Conservation (phyloP, 2,329 filamentous ascomycete genomes). For the Aureobasidium sp. region DNA sequence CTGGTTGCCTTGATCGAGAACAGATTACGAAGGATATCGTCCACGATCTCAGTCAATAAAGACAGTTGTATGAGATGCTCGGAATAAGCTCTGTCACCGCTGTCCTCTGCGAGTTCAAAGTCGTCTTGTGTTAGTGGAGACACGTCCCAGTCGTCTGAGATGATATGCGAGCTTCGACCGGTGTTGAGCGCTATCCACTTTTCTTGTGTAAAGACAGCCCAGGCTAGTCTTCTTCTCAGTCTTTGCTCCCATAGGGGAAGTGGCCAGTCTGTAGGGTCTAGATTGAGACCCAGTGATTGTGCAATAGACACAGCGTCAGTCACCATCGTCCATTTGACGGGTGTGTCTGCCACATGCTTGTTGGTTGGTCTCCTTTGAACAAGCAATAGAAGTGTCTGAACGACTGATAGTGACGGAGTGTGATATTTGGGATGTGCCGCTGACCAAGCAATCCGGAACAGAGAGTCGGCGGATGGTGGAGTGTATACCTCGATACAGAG, state of each 20-base stretch:
- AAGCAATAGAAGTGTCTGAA: conserved; percentile 27
- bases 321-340: conserved; percentile 29
- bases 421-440: conserved; percentile 25
- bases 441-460: conserved; percentile 27
- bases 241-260: conserved; percentile 57
- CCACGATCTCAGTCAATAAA: conserved; percentile 43
- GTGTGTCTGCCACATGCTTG: conserved; percentile 27
- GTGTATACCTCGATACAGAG: conserved; percentile 29
- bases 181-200: conserved; percentile 53
- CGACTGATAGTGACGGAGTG: conserved; percentile 25
- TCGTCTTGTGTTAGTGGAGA: conserved; percentile 37
- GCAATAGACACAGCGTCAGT: conserved; percentile 42
- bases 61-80: conserved; percentile 45
- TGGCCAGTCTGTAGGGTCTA: conserved; percentile 55
- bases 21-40: conserved; percentile 40
- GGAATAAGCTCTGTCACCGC: conserved; percentile 8
- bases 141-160: conserved; percentile 48
- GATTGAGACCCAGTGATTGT: conserved; percentile 51
- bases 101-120: conserved; percentile 29
- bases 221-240: conserved; percentile 52
- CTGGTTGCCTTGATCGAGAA: conserved; percentile 26
- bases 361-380: conserved; percentile 28
- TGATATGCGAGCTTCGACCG: conserved; percentile 50
- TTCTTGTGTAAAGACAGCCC: conserved; percentile 59
- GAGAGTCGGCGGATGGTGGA: conserved; percentile 25